Evolutionary conservation across 257 asterid species (phyloP).

Genomic region (Parsonsia alboflavescens): DNA sequence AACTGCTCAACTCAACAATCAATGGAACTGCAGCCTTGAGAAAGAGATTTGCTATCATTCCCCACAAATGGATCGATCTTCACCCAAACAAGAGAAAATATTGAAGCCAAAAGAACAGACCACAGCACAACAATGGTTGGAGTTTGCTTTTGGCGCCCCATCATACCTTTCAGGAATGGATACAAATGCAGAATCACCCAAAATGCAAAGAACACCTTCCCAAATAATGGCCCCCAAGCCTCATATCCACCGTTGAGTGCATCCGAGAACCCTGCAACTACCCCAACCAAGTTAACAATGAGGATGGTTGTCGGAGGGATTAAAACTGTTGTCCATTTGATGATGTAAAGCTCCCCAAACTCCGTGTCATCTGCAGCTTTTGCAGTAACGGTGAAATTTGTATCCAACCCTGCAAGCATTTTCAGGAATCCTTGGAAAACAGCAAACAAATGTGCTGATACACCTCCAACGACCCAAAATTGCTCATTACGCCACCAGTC

Average conservation of each 20-base stretch:
- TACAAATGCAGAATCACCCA: conserved; percentile 92
- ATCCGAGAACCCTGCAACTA: conserved; percentile 90
- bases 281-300: conserved; percentile 75
- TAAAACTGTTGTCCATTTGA: conserved; percentile 94
- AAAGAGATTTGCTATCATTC: conserved; percentile 34
- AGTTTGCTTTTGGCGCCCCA: conserved; percentile 92
- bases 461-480: conserved; percentile 98
- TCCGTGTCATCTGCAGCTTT: conserved; percentile 81
- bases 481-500: conserved; percentile 97
- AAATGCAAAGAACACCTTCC: conserved; percentile 82
- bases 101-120: conserved; percentile 94
- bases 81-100: conserved; percentile 95
- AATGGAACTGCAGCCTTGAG: conserved; percentile 72
- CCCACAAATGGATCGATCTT: conserved; percentile 79
- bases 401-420: conserved; percentile 88
- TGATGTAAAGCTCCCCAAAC: conserved; percentile 75
- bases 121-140: conserved; percentile 85
- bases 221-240: conserved; percentile 92
- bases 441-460: conserved; percentile 93
- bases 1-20: conserved; percentile 54
- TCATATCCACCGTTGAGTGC: conserved; percentile 91
- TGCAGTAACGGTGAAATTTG: conserved; percentile 85
- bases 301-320: conserved; percentile 94
- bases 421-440: conserved; percentile 97
- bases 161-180: conserved; percentile 91